Percentiles rank a stretch among this genome's conserved stretches.
These are phyloP conservation scores for Thymus mandschuricus DNA, from an alignment of 257 asterid species.

Conservation along the genomic window DNA sequence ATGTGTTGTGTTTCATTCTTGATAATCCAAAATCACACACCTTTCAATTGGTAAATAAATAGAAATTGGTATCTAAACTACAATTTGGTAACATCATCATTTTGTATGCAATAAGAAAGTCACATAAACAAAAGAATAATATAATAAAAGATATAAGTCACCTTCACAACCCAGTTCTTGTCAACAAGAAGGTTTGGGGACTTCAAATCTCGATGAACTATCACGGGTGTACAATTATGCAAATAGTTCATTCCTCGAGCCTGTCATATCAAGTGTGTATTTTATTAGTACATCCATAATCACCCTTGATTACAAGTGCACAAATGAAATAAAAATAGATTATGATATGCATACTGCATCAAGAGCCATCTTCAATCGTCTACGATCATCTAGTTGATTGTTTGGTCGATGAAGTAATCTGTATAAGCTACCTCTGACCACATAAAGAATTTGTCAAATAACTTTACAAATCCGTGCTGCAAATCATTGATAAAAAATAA, in stretches of 20 bases:
- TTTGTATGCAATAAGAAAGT: conserved; percentile 31
- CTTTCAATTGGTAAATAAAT: conserved; percentile 38
- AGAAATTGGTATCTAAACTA: conserved; percentile 26
- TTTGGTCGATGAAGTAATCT: conserved; percentile 89
- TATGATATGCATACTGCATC: conserved; percentile 74
- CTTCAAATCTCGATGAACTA: conserved; percentile 97
- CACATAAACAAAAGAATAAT: neutral
- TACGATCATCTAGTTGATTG: conserved; percentile 90
- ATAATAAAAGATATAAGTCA: conserved; percentile 2
- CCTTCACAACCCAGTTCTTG: conserved; percentile 98
- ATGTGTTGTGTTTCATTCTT: conserved; percentile 91
- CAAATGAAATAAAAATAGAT: conserved; percentile 19
- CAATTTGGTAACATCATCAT: conserved; percentile 17
- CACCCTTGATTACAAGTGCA: conserved; percentile 25
- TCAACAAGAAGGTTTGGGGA: conserved; percentile 98
- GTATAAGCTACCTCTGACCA: conserved; percentile 93
- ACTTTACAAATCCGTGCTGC: conserved; percentile 5
- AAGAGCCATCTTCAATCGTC: conserved; percentile 92
- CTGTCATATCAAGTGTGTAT: conserved; percentile 44
- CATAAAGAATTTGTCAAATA: conserved; percentile 35
- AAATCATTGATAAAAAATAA: conserved; percentile 12
- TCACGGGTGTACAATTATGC: conserved; percentile 86
- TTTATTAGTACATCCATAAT: conserved; percentile 25
- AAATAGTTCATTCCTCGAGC: conserved; percentile 98
- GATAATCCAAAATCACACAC: conserved; percentile 95